These are phyloP conservation scores for Populus hybrid DNA, from an alignment of 441 rosid genomes.

Conservation along the genomic window DNA sequence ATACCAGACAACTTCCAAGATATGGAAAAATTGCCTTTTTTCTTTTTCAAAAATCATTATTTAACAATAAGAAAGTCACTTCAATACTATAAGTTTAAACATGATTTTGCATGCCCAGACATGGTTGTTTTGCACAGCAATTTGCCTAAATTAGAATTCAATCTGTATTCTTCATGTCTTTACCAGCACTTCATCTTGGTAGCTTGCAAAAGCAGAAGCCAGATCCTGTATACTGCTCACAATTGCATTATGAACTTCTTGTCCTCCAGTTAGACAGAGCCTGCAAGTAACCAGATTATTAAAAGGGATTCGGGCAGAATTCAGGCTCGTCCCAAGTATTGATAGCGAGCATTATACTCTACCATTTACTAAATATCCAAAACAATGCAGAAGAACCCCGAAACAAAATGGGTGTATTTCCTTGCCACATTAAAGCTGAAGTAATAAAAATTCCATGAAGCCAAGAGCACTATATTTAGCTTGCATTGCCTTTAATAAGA, in stretches of 20 bases:
- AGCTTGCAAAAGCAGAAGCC: constrained; percentile 69
- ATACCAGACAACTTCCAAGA: background rate
- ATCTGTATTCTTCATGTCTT: constrained; percentile 22
- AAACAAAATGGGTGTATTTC: background rate
- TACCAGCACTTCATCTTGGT: constrained; percentile 98
- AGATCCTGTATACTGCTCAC: constrained; percentile 97
- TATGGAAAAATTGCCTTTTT: background rate
- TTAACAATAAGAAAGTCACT: background rate
- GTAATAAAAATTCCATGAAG: background rate
- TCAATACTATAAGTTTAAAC: background rate
- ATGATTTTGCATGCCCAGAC: background rate
- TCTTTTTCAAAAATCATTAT: background rate
- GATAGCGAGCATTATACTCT: background rate
- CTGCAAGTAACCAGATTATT: constrained; percentile 34
- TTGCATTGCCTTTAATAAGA: background rate
- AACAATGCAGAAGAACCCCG: constrained; percentile 3
- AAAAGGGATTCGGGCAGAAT: constrained; percentile 8
- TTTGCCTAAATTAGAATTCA: background rate
- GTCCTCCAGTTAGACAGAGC: constrained; percentile 88
- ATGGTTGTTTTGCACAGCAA: background rate
- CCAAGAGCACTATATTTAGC: background rate
- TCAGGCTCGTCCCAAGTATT: constrained; percentile 10
- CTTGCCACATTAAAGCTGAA: background rate
- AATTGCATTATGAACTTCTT: constrained; percentile 95
- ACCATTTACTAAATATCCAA: constrained; percentile 12